Conservation (phyloP, 371 early-diverging fungal species). For the Lichtheimia corymbifera region DNA sequence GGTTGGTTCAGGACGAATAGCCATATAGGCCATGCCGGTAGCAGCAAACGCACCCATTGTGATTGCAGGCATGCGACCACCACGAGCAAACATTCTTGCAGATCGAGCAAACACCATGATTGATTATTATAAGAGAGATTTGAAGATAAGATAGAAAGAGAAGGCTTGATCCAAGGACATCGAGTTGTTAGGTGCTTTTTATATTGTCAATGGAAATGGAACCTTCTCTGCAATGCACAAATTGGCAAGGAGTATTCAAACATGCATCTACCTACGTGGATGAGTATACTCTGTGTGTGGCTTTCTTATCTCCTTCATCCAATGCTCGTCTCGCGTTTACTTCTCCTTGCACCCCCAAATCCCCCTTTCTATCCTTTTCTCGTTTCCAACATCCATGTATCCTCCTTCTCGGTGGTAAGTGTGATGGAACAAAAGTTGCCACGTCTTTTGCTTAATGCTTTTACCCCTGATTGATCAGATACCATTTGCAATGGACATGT, state of each 20-base stretch:
- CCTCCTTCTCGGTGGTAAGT: background rate
- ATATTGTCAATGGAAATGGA: background rate
- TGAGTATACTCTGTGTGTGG: background rate
- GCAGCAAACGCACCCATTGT: conserved; percentile 38
- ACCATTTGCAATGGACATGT: no score
- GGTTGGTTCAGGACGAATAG: conserved; percentile 21
- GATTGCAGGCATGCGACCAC: conserved; percentile 23
- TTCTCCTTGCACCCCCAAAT: conserved; percentile 1
- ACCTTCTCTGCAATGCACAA: background rate
- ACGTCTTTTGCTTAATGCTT: background rate
- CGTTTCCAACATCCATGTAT: no score
- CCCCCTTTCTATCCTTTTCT: no score
- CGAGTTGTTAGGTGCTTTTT: background rate
- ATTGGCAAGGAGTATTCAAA: conserved; percentile 1
- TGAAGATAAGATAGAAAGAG: background rate
- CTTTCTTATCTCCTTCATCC: conserved; percentile 2
- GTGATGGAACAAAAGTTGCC: background rate
- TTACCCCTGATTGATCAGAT: background rate
- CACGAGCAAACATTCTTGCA: conserved; percentile 28
- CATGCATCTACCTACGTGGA: conserved; percentile 1
- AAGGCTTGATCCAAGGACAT: background rate
- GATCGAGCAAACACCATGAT: conserved; percentile 36
- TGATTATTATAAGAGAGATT: background rate
- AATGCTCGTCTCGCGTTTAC: background rate
- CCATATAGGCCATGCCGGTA: conserved; percentile 31